Conservation (phyloP, 768 basidiomycete species). For the Trametes gibbosa region DNA sequence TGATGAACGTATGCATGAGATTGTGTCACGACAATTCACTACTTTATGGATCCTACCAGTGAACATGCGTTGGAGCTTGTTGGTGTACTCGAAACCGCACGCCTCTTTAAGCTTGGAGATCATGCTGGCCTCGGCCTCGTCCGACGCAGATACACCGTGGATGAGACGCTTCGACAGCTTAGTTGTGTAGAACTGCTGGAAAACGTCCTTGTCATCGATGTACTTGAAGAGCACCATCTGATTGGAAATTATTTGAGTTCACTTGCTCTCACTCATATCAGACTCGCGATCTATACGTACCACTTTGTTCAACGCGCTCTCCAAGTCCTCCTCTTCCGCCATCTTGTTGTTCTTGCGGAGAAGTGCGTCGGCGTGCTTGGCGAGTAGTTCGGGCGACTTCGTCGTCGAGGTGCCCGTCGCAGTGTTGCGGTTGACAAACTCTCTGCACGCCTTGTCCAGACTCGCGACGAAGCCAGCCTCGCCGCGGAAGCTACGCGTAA, state of each 20-base stretch:
- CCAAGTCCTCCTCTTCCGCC: constrained; percentile 87
- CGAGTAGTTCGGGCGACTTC: constrained; percentile 89
- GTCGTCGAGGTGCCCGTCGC: constrained; percentile 81
- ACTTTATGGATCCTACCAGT: constrained; percentile 54
- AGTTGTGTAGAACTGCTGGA: constrained; percentile 96
- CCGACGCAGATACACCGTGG: constrained; percentile 86
- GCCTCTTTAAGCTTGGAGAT: constrained; percentile 96
- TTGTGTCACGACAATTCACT: neutral
- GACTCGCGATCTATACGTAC: constrained; percentile 43
- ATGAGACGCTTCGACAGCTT: constrained; percentile 93
- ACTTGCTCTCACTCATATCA: neutral
- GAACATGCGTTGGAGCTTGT: constrained; percentile 96
- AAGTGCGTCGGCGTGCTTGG: constrained; percentile 87
- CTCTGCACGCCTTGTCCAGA: constrained; percentile 91
- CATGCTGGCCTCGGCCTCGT: constrained; percentile 97
- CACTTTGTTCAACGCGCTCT: constrained; percentile 86
- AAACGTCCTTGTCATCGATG: constrained; percentile 98
- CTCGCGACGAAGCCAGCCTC: constrained; percentile 93
- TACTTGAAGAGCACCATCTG: constrained; percentile 99
- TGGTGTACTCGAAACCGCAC: constrained; percentile 95
- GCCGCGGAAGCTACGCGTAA: constrained; percentile 83
- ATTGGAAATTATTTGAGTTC: neutral
- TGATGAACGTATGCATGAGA: neutral
- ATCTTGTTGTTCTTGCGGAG: constrained; percentile 95
- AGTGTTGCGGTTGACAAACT: constrained; percentile 92